A percentile compares a stretch with the other conserved stretches of the same genome.
These are phyloP conservation scores for Cladorrhinum samala DNA, from an alignment of 495 filamentous ascomycete species.

Conservation along the genomic window DNA sequence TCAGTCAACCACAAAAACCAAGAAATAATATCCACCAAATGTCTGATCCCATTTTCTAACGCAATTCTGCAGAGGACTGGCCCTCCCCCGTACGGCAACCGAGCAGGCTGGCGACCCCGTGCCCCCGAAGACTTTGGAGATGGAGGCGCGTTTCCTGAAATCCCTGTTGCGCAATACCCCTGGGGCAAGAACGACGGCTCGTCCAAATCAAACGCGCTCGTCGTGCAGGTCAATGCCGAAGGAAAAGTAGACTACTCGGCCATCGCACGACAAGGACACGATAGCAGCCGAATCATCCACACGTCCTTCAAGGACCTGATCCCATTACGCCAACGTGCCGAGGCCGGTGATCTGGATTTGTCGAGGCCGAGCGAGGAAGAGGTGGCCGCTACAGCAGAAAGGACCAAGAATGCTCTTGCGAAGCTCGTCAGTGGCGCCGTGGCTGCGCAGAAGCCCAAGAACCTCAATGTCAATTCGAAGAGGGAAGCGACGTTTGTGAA, in stretches of 20 bases:
- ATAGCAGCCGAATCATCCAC: slow-evolving; percentile 78
- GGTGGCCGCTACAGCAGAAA: slow-evolving; percentile 73
- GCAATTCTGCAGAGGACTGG: slow-evolving; percentile 60
- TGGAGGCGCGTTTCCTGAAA: slow-evolving; percentile 93
- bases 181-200: slow-evolving; percentile 73
- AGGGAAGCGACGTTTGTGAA: slow-evolving; percentile 89
- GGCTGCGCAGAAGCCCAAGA: slow-evolving; percentile 92
- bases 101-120: slow-evolving; percentile 81
- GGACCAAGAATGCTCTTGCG: slow-evolving; percentile 78
- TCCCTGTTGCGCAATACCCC: slow-evolving; percentile 90
- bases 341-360: slow-evolving; percentile 88
- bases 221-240: slow-evolving; percentile 81
- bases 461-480: slow-evolving; percentile 67
- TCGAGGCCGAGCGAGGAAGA: slow-evolving; percentile 81
- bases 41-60: too few relatives aligned
- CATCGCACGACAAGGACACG: slow-evolving; percentile 86
- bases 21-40: too few relatives aligned
- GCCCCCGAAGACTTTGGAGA: slow-evolving; percentile 87
- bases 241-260: slow-evolving; percentile 96
- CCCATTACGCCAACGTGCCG: slow-evolving; percentile 84
- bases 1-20: too few relatives aligned
- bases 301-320: slow-evolving; percentile 96
- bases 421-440: slow-evolving; percentile 78
- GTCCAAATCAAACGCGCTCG: slow-evolving; percentile 76
- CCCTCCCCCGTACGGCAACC: slow-evolving; percentile 80